Percentiles rank a stretch among this genome's conserved stretches.
Evolutionary conservation across 2,329 filamentous ascomycete species (phyloP).

Genomic region (Aspergillus fumigatus): DNA sequence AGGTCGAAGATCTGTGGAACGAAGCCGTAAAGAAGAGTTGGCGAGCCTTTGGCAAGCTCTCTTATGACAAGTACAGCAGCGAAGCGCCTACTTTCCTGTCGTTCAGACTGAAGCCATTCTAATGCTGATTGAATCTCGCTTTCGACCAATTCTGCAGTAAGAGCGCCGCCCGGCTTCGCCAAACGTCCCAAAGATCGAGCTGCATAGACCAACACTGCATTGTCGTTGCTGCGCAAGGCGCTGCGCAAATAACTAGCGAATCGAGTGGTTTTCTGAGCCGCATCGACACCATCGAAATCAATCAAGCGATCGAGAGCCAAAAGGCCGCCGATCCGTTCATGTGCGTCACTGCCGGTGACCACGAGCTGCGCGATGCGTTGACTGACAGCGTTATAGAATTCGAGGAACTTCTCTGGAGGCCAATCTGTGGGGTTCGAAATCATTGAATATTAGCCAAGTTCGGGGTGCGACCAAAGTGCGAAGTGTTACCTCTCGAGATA

Average conservation of each 20-base stretch:
- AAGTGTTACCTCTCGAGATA: constrained; percentile 41
- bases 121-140: constrained; percentile 94
- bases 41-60: constrained; percentile 86
- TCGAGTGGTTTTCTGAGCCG: constrained; percentile 86
- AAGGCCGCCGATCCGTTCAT: constrained; percentile 86
- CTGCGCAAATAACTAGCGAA: constrained; percentile 88
- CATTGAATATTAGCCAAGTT: constrained; percentile 9
- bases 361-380: constrained; percentile 67
- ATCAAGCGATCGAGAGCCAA: constrained; percentile 89
- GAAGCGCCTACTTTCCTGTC: constrained; percentile 88
- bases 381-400: constrained; percentile 64
- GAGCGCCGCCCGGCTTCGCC: constrained; percentile 83
- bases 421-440: constrained; percentile 55
- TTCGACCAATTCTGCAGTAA: constrained; percentile 93
- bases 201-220: constrained; percentile 82
- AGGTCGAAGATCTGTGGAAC: constrained; percentile 93
- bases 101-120: constrained; percentile 94
- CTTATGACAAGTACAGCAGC: constrained; percentile 86
- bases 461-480: not conserved
- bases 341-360: constrained; percentile 77
- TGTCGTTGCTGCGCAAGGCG: constrained; percentile 85
- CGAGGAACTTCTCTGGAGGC: constrained; percentile 70
- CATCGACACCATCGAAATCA: constrained; percentile 93
- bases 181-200: constrained; percentile 85
- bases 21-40: constrained; percentile 92